These are phyloP conservation scores for Coemansia sp. DNA, from an alignment of 192 early-diverging fungal genomes.

Conservation along the genomic window DNA sequence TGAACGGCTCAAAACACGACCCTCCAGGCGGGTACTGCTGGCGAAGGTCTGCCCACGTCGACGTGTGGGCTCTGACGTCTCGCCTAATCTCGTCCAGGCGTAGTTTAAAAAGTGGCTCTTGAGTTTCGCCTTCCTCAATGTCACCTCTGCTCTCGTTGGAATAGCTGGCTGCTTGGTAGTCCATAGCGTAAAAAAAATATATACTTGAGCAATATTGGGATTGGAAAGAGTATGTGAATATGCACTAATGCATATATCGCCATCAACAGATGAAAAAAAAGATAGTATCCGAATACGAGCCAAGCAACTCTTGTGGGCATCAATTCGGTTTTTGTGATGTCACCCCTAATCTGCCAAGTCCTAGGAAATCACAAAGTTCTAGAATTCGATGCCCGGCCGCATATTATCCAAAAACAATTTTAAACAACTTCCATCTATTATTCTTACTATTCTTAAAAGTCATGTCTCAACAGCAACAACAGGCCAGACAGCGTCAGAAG, in stretches of 20 bases:
- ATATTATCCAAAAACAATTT: no score
- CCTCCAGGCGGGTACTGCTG: not conserved
- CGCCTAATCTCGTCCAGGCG: not conserved
- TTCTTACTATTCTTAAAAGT: not conserved
- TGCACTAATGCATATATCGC: no score
- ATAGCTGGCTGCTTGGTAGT: no score
- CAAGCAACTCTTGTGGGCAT: no score
- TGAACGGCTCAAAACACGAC: not conserved
- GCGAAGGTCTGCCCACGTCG: not conserved
- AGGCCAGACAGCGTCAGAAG: slow-evolving; percentile 16
- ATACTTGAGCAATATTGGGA: no score
- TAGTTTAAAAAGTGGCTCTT: not conserved
- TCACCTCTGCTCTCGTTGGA: not conserved
- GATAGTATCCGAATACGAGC: no score
- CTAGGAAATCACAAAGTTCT: not conserved
- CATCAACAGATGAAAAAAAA: no score
- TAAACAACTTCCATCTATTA: not conserved
- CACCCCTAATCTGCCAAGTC: not conserved
- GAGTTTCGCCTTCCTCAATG: not conserved
- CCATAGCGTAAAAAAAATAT: no score
- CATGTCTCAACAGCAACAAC: slow-evolving; percentile 9
- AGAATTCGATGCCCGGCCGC: not conserved
- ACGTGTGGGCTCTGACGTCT: not conserved
- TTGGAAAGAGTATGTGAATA: no score
- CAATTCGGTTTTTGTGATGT: no score